Percentiles rank a stretch among this genome's conserved stretches.
These are phyloP conservation scores for Cubamyces lactineus DNA, from an alignment of 768 basidiomycete species.

Conservation along the genomic window DNA sequence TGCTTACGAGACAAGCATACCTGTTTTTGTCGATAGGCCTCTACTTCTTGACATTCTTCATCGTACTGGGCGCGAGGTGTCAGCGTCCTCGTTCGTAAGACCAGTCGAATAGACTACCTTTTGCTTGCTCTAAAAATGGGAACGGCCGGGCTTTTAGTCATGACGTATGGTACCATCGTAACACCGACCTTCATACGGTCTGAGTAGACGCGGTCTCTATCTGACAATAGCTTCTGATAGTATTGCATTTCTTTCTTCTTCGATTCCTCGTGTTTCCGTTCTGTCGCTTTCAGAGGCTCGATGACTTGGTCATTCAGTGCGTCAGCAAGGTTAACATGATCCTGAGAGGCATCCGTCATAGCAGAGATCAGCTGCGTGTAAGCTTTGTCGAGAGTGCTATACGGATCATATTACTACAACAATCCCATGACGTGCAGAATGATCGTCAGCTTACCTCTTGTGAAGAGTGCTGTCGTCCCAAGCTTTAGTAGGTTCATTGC, in stretches of 20 bases:
- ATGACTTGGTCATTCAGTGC: constrained; percentile 59
- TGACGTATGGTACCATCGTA: neutral
- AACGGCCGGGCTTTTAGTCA: neutral
- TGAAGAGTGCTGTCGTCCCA: constrained; percentile 56
- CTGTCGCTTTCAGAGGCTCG: constrained; percentile 63
- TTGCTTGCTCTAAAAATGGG: constrained; percentile 54
- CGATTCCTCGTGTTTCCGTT: constrained; percentile 63
- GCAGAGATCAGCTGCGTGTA: constrained; percentile 70
- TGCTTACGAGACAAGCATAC: constrained; percentile 38
- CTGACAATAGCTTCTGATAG: constrained; percentile 70
- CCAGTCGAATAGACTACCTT: constrained; percentile 46
- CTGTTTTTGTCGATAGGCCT: constrained; percentile 79
- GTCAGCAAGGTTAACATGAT: constrained; percentile 71
- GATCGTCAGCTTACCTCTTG: constrained; percentile 50
- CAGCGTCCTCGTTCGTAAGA: neutral
- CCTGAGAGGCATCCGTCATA: constrained; percentile 61
- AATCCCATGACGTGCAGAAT: neutral
- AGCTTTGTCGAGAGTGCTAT: constrained; percentile 73
- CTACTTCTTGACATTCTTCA: constrained; percentile 74
- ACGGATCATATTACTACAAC: neutral
- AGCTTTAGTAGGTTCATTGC: constrained; percentile 66
- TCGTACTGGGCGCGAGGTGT: constrained; percentile 60
- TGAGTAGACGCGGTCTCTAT: constrained; percentile 67
- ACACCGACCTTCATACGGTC: constrained; percentile 69
- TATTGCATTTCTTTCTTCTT: constrained; percentile 77